Conservation (phyloP, 768 basidiomycete species). For the Tylopilus plumbeoviolaceoides region DNA sequence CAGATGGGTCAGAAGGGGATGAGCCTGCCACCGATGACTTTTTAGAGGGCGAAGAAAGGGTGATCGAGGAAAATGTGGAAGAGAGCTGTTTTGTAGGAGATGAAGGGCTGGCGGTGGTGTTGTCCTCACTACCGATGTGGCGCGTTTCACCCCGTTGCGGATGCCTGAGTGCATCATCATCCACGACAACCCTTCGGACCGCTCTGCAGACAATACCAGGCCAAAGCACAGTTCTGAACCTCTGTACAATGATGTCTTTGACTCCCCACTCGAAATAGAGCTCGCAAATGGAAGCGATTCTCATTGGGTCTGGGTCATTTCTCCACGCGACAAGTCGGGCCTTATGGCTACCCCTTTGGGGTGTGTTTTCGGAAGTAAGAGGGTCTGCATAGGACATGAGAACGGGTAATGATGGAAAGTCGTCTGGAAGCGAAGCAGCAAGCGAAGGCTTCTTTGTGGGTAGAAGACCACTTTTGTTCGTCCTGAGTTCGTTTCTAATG, state of each 20-base stretch:
- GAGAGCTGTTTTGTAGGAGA: slow-evolving; percentile 18
- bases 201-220: slow-evolving; percentile 66
- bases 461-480: slow-evolving; percentile 61
- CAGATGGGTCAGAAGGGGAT: slow-evolving; percentile 1
- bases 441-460: slow-evolving; percentile 62
- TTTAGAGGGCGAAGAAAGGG: slow-evolving; percentile 17
- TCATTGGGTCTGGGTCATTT: slow-evolving; percentile 62
- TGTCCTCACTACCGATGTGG: background rate
- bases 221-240: slow-evolving; percentile 83
- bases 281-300: slow-evolving; percentile 78
- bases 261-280: slow-evolving; percentile 92
- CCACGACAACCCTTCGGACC: slow-evolving; percentile 59
- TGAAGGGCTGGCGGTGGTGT: background rate
- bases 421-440: slow-evolving; percentile 56
- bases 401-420: slow-evolving; percentile 71
- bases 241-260: slow-evolving; percentile 73
- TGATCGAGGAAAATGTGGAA: slow-evolving; percentile 10
- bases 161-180: slow-evolving; percentile 35
- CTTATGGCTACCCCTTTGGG: slow-evolving; percentile 29
- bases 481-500: slow-evolving; percentile 59
- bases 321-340: slow-evolving; percentile 42
- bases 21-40: background rate
- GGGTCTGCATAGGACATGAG: slow-evolving; percentile 77
- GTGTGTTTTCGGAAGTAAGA: slow-evolving; percentile 61
- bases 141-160: background rate